Conservation (phyloP, 495 filamentous ascomycete species). For the Aspergillus kassunensis region DNA sequence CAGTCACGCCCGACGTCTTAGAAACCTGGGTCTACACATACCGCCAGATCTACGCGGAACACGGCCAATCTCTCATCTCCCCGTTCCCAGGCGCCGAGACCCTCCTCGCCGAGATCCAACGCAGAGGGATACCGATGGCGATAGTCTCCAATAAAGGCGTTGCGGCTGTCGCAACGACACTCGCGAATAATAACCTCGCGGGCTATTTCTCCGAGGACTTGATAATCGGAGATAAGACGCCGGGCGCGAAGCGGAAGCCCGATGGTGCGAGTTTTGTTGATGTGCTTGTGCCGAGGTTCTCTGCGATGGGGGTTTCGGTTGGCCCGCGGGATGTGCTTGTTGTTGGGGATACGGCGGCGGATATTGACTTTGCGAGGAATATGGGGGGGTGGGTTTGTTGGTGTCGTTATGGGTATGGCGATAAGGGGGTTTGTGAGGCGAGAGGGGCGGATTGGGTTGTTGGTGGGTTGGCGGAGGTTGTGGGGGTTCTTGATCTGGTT, state of each 20-base stretch:
- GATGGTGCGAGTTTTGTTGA: slow-evolving; percentile 23
- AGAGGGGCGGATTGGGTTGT: slow-evolving; percentile 13
- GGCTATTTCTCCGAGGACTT: slow-evolving; percentile 17
- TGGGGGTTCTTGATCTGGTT: no score
- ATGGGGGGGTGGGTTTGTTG: slow-evolving; percentile 10
- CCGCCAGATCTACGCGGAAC: slow-evolving; percentile 23
- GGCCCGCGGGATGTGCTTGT: not conserved
- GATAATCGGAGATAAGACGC: slow-evolving; percentile 25
- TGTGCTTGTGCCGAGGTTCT: slow-evolving; percentile 20
- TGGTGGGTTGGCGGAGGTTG: slow-evolving; percentile 8
- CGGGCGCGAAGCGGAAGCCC: slow-evolving; percentile 22
- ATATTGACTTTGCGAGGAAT: slow-evolving; percentile 16
- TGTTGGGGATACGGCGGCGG: slow-evolving; percentile 14
- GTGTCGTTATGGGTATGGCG: slow-evolving; percentile 18
- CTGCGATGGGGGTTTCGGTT: not conserved
- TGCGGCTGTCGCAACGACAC: slow-evolving; percentile 19
- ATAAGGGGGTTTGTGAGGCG: slow-evolving; percentile 4
- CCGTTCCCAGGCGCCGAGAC: slow-evolving; percentile 22
- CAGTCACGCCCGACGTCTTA: not conserved
- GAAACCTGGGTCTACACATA: slow-evolving; percentile 19
- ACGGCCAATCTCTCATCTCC: slow-evolving; percentile 22
- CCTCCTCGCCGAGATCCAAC: no score
- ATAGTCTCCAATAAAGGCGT: slow-evolving; percentile 30
- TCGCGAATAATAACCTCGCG: slow-evolving; percentile 16
- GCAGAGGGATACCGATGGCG: slow-evolving; percentile 14